phyloP scores from a whole-genome alignment of 129 eudicot species.

The Scalesia atractyloides region DNA sequence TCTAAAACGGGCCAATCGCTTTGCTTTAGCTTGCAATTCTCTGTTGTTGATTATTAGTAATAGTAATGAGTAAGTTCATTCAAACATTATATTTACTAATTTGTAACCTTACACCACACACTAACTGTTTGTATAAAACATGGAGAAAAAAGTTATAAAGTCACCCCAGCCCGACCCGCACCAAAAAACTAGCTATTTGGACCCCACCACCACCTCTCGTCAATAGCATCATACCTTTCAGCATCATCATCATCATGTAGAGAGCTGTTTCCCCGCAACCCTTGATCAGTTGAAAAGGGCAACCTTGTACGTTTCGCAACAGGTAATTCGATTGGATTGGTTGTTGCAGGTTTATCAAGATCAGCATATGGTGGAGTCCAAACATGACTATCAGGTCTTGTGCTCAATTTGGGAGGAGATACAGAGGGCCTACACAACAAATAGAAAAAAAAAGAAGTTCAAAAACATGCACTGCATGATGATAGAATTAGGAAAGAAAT shows the following conservation, averaged over 20 bases:
- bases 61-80: neutral
- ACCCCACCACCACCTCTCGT: neutral
- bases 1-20: constrained; percentile 83
- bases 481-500: neutral
- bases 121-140: neutral
- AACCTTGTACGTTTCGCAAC: constrained; percentile 65
- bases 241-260: constrained; percentile 59
- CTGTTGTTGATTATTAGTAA: constrained; percentile 36
- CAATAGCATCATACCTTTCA: constrained; percentile 46
- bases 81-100: neutral
- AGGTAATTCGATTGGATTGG: constrained; percentile 42
- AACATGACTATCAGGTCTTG: constrained; percentile 25
- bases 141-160: neutral
- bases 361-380: constrained; percentile 38
- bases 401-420: constrained; percentile 49
- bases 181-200: neutral
- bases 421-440: constrained; percentile 35
- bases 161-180: neutral
- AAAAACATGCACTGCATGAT: neutral
- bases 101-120: neutral
- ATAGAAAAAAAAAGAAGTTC: neutral
- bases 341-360: constrained; percentile 28
- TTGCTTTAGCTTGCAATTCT: constrained; percentile 90
- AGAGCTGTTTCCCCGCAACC: constrained; percentile 36
- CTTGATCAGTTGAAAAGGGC: constrained; percentile 51